Base-by-base conservation (phyloP, 2,329 filamentous ascomycete genomes). In the Pseudocercospora eumusae region DNA sequence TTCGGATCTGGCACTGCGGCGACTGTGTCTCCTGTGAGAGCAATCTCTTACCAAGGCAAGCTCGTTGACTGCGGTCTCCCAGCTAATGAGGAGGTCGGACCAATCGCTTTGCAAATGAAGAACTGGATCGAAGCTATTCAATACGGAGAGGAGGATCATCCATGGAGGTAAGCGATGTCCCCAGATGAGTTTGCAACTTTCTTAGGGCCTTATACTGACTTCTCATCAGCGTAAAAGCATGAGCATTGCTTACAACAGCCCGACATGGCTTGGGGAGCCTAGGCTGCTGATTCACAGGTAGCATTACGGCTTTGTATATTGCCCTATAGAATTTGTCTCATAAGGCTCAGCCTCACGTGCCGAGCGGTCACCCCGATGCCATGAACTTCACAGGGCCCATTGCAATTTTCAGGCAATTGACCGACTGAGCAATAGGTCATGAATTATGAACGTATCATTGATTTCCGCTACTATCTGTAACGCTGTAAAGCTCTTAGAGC, bases 111-210 rank as follows among this genome's bases (percentile, higher is more conserved):
- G 71, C 86, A 85, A 77, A 93, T 99, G 88, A 96, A 96, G 86
- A 86, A 89, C 71, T 99, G 95, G 95, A 97, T 99, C 66, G 93
- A 96, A 81, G 88, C 81, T 27, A 93, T 96, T 69, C 93, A 98
- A 80, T 97, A 98, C 75, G 95, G 95, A 66, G 93, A 97, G 67
- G 90, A 93, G 78, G 86, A 91, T 75, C 92, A 97, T 76, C 84
- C 88, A 68, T 99, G 95, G 95, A 97, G 93, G 66, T 66, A 50
- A 64, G 66, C 64, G 47, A n/a, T 49, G 4, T 11, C 33, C 9
- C 23, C 23, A 25, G 23, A 25, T 25, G 23, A 25, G 23, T 25
- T 25, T 25, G 23, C 7, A 6, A n/a, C 10, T 33, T 33, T 53
- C 36, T 13, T 20, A 54, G 50, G 21, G 23, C 13, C 9, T 4